Evolutionary conservation across 1,284 basidiomycete species (phyloP), one percentile per base, ranked within the genome.

Genomic region (Baeospora myosura): DNA sequence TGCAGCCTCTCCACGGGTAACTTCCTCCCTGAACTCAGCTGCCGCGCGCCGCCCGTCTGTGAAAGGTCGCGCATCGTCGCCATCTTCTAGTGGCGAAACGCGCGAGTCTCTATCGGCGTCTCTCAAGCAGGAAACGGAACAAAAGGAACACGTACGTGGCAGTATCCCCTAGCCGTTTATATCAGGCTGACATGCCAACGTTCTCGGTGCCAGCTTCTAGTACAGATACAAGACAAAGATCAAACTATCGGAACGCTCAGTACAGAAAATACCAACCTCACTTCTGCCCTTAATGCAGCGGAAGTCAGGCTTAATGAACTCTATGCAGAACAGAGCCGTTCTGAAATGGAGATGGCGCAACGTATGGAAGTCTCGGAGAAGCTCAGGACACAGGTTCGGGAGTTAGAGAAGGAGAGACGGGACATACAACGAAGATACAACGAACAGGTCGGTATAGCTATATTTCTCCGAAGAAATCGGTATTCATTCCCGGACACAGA

Each of bases 351-450:
- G 50, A 66, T 88, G 59, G 76, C 77, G 25, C 76, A 84, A 28
- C 78, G 84, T 40, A 79, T 87, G 48, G 86, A 89, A 51, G 76
- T 89, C 30, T 65, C 76, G 25, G 86, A 89, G 50, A 88, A 88
- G 58, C 67, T 89, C 36, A 68, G 86, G 46, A 61, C 69, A 24
- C 87, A 89, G 61, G 72, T 87, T 32, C 81, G 82, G 49, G 87
- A 89, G 49, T 61, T 88, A 16, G 86, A 89, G 65, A 86, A 78
- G 60, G 86, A 89, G 61, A 88, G 83, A 58, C 68, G 86, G 45
- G 86, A 89, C 49, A 36, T 83, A 25, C 78, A 82, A 45, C 74
- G 84, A 46, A 71, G 87, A 49, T 88, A 89, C 57, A 86, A 88
- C 47, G 86, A 88, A 58, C 87, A 88, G 74, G 85, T 83, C 42